Evolutionary conservation across 1,284 basidiomycete genomes (phyloP).

Genomic region (Peniophora sp.): DNA sequence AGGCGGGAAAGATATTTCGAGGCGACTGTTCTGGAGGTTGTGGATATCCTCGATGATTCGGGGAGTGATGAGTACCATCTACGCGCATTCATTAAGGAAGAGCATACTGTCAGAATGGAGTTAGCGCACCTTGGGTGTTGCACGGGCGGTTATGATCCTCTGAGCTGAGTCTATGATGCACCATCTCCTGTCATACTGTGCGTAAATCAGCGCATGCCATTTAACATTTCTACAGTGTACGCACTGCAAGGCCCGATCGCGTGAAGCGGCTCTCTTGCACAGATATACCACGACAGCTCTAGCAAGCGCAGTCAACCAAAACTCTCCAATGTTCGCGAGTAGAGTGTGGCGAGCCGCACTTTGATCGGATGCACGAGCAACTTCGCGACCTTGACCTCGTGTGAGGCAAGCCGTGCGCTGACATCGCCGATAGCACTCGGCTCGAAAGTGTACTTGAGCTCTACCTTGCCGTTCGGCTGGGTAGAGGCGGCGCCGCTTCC

Average conservation of each 20-base stretch:
- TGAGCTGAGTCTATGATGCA: constrained; percentile 52
- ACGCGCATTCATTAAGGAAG: neutral
- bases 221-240: constrained; percentile 7
- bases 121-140: constrained; percentile 44
- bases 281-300: constrained; percentile 63
- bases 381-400: constrained; percentile 31
- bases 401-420: no score
- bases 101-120: neutral
- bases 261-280: constrained; percentile 47
- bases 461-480: no score
- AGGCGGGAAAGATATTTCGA: constrained; percentile 51
- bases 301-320: constrained; percentile 2
- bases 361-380: constrained; percentile 66
- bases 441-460: no score
- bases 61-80: constrained; percentile 66
- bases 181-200: constrained; percentile 62
- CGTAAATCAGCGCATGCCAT: neutral
- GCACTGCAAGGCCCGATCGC: constrained; percentile 57
- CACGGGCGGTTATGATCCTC: constrained; percentile 56
- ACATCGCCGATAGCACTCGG: no score
- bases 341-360: constrained; percentile 21
- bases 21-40: constrained; percentile 35
- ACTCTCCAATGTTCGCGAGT: constrained; percentile 11
- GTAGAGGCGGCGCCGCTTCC: no score
- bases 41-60: constrained; percentile 36